phyloP scores from a whole-genome alignment of 208 protist species.

The Trypanosoma brucei region DNA sequence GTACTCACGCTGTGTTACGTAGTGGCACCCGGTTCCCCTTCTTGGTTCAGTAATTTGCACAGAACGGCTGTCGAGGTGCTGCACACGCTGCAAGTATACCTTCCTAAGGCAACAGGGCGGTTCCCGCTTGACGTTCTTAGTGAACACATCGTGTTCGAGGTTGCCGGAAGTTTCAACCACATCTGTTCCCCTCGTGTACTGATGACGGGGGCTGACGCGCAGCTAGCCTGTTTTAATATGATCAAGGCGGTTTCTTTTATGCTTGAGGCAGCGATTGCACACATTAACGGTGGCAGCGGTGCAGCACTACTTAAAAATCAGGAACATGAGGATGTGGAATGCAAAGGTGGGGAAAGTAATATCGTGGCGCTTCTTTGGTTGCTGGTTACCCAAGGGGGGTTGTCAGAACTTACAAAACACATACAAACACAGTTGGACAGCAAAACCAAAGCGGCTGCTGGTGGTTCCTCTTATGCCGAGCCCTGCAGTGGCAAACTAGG shows the following conservation, averaged over 20 bases:
- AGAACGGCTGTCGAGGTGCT: constrained; percentile 20
- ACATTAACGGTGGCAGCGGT: not conserved
- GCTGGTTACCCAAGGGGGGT: constrained; percentile 3
- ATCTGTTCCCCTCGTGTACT: constrained; percentile 8
- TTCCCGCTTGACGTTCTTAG: constrained; percentile 8
- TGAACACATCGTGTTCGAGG: constrained; percentile 10
- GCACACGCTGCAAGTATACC: constrained; percentile 9
- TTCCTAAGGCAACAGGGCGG: not conserved
- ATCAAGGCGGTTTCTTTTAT: not conserved
- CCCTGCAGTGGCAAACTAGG: too few relatives aligned
- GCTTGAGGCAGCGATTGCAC: not conserved
- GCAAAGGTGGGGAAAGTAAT: not conserved
- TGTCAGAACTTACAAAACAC: constrained; percentile 1
- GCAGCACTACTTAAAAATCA: not conserved
- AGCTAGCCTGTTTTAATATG: constrained; percentile 17
- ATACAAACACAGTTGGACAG: not conserved
- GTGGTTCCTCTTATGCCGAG: not conserved
- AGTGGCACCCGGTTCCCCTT: constrained; percentile 12
- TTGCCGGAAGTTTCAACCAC: constrained; percentile 17
- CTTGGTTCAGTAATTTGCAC: constrained; percentile 11
- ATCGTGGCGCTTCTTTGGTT: constrained; percentile 6
- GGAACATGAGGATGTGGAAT: not conserved
- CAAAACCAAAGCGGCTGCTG: too few relatives aligned
- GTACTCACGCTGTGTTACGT: constrained; percentile 20
- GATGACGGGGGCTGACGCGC: not conserved